These are phyloP conservation scores for Xylaria polymorpha DNA, from an alignment of 2,329 filamentous ascomycete genomes.

Conservation along the genomic window DNA sequence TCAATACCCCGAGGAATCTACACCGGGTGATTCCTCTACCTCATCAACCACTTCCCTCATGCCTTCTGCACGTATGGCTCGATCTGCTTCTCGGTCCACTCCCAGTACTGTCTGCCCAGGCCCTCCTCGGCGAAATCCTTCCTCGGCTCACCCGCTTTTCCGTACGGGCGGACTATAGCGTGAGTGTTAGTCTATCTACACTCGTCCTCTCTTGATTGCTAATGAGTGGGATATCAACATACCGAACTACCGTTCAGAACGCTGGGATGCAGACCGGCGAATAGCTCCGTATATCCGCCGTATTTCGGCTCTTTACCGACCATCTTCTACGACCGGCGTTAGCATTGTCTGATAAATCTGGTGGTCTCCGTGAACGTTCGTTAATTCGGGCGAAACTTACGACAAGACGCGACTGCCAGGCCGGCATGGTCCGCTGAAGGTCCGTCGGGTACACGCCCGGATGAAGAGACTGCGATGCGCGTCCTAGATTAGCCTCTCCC, in stretches of 20 bases:
- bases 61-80: conserved; percentile 39
- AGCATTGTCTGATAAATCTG: neutral
- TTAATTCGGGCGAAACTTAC: conserved; percentile 26
- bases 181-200: neutral
- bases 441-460: conserved; percentile 24
- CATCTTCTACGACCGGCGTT: conserved; percentile 24
- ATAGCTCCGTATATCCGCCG: conserved; percentile 57
- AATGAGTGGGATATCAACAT: conserved; percentile 23
- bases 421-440: conserved; percentile 23
- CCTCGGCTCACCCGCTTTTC: conserved; percentile 50
- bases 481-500: too few species aligned
- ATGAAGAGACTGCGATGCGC: conserved; percentile 21
- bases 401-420: conserved; percentile 23
- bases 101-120: conserved; percentile 55
- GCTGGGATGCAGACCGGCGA: conserved; percentile 53
- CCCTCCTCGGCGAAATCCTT: conserved; percentile 50
- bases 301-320: conserved; percentile 40
- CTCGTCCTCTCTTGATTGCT: neutral
- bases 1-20: neutral
- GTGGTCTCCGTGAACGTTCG: neutral
- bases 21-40: neutral
- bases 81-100: conserved; percentile 57
- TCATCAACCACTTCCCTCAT: too few species aligned
- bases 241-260: conserved; percentile 48
- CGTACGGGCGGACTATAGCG: conserved; percentile 58